Evolutionary conservation across 345 rosid species (phyloP).

Genomic region (Eucalyptus rudis): DNA sequence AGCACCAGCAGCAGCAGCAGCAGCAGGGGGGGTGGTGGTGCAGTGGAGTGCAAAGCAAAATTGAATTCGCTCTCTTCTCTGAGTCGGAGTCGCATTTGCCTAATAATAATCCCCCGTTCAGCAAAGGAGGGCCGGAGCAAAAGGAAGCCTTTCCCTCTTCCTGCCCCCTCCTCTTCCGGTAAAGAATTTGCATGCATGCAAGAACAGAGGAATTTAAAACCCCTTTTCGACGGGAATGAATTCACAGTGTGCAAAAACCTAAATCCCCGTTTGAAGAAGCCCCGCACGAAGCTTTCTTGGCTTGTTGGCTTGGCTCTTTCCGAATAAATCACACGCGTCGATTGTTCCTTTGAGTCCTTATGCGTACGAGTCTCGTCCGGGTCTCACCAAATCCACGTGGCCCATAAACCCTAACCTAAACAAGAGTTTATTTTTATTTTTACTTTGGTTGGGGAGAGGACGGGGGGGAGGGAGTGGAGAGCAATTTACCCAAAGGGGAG

Average conservation of each 20-base stretch:
- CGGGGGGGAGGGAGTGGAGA: neutral
- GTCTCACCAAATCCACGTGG: neutral
- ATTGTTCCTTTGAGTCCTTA: neutral
- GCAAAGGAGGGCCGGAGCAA: neutral
- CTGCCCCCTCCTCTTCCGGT: neutral
- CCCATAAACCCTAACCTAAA: neutral
- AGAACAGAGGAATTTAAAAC: neutral
- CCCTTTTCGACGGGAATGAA: neutral
- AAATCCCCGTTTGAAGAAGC: neutral
- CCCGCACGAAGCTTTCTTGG: neutral
- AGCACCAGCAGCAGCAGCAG: neutral
- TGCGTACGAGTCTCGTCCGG: neutral
- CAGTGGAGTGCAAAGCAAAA: neutral
- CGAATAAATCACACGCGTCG: neutral
- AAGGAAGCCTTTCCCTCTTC: neutral
- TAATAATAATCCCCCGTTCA: neutral
- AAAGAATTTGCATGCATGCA: neutral
- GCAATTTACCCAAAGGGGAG: neutral
- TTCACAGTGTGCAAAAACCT: neutral
- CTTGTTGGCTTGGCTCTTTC: neutral
- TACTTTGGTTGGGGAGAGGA: accelerated
- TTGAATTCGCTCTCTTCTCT: neutral
- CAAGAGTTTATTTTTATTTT: too few relatives aligned
- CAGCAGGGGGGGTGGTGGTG: neutral
- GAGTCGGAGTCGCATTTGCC: neutral